Conservation (phyloP, 2,329 filamentous ascomycete genomes). For the Sporothrix variecibatus region DNA sequence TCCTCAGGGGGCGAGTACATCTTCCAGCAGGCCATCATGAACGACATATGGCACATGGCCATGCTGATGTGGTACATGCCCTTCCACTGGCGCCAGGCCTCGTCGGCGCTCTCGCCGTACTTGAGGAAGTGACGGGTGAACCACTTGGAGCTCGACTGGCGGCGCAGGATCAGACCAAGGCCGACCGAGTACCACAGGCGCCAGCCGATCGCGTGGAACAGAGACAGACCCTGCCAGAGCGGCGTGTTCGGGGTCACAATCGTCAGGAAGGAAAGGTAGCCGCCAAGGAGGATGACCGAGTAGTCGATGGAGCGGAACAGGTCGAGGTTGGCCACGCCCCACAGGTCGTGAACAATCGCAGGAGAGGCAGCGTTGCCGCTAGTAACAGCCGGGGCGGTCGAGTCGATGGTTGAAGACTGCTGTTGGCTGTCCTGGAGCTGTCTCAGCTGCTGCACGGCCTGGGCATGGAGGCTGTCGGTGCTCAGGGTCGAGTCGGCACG, state of each 20-base stretch:
- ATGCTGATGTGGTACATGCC: slow-evolving; percentile 91
- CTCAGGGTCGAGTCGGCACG: slow-evolving; percentile 34
- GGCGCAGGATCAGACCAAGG: slow-evolving; percentile 79
- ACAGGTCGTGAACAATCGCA: slow-evolving; percentile 74
- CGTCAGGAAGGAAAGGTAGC: slow-evolving; percentile 74
- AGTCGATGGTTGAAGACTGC: slow-evolving; percentile 8
- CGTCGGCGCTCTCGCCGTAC: slow-evolving; percentile 83
- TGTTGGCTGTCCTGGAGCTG: slow-evolving; percentile 9
- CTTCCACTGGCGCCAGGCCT: slow-evolving; percentile 98
- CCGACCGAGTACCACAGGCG: slow-evolving; percentile 90
- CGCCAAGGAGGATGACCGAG: slow-evolving; percentile 72
- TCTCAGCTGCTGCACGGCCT: slow-evolving; percentile 18
- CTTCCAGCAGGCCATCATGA: slow-evolving; percentile 92
- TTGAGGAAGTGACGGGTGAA: slow-evolving; percentile 99
- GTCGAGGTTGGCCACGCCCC: slow-evolving; percentile 83
- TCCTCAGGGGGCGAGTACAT: slow-evolving; percentile 86
- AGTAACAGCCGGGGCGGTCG: background rate
- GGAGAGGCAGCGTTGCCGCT: slow-evolving; percentile 47
- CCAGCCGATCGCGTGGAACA: slow-evolving; percentile 78
- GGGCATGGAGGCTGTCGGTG: slow-evolving; percentile 23
- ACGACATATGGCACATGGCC: slow-evolving; percentile 84
- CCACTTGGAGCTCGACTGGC: slow-evolving; percentile 85
- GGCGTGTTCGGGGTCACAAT: slow-evolving; percentile 75
- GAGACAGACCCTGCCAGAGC: slow-evolving; percentile 75
- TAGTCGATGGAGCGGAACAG: slow-evolving; percentile 84